Conservation (phyloP, 2,329 filamentous ascomycete genomes). For the Penicillium sp. region DNA sequence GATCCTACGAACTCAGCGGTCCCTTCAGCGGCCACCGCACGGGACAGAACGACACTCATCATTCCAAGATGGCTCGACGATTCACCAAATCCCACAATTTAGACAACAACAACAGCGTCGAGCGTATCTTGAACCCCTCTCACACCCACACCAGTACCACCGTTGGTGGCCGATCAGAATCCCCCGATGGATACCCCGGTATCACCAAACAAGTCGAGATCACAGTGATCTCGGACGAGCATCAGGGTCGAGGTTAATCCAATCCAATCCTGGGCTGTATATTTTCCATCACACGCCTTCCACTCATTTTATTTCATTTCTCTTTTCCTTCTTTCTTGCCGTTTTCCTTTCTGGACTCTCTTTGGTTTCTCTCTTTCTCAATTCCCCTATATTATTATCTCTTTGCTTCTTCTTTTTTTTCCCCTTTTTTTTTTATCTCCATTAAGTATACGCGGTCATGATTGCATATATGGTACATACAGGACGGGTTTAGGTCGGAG, state of each 20-base stretch:
- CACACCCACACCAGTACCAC: slow-evolving; percentile 9
- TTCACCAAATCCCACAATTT: slow-evolving; percentile 12
- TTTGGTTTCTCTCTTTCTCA: too few species aligned
- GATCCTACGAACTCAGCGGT: slow-evolving; percentile 25
- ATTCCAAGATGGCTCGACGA: slow-evolving; percentile 11
- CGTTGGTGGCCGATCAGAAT: slow-evolving; percentile 6
- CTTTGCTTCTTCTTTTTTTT: neutral
- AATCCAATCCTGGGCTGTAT: too few species aligned
- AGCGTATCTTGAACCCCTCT: slow-evolving; percentile 18
- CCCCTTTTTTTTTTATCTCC: neutral
- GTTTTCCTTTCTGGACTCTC: too few species aligned
- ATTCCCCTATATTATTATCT: neutral
- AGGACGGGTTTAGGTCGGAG: neutral
- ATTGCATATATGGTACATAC: neutral
- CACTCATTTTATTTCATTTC: too few species aligned
- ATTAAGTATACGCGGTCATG: neutral
- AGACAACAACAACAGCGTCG: slow-evolving; percentile 21
- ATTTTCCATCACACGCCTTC: too few species aligned
- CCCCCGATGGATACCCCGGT: slow-evolving; percentile 9
- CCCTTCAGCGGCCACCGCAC: slow-evolving; percentile 19
- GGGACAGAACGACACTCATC: slow-evolving; percentile 12
- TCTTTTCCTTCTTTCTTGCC: too few species aligned
- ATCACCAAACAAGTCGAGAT: slow-evolving; percentile 29
- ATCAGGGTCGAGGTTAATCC: neutral
- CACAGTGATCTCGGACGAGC: slow-evolving; percentile 1